A percentile compares a stretch with the other conserved stretches of the same genome.
These are phyloP conservation scores for Boletus pseudo-olivaceus DNA, from an alignment of 768 basidiomycete species.

Conservation along the genomic window DNA sequence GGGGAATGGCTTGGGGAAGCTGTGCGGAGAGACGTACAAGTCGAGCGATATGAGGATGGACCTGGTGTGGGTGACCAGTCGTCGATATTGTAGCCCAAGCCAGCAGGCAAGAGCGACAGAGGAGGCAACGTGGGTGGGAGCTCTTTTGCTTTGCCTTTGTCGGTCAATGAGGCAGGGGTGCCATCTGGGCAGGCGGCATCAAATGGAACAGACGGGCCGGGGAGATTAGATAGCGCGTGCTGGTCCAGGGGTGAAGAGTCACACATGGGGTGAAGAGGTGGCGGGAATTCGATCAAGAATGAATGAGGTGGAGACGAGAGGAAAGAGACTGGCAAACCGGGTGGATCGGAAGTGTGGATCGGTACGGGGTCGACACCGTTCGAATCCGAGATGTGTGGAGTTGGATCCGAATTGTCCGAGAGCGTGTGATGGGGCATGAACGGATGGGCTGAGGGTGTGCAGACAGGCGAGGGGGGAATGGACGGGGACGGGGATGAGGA, in stretches of 20 bases:
- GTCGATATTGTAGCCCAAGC: constrained; percentile 42
- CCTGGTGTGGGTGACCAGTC: constrained; percentile 35
- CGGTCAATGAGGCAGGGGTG: constrained; percentile 26
- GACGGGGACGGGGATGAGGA: neutral
- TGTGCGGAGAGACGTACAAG: constrained; percentile 38
- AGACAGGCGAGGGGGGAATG: constrained; percentile 2
- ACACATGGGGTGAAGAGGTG: neutral
- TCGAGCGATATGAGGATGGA: constrained; percentile 36
- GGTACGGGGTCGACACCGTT: neutral
- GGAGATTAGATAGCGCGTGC: constrained; percentile 26
- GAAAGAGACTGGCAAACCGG: constrained; percentile 15
- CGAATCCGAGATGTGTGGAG: neutral
- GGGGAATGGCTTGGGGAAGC: constrained; percentile 19
- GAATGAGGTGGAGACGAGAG: constrained; percentile 12
- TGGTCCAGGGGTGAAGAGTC: constrained; percentile 5
- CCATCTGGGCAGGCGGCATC: constrained; percentile 9
- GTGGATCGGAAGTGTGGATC: neutral
- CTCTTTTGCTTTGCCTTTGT: constrained; percentile 56
- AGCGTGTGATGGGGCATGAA: constrained; percentile 11
- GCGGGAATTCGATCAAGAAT: constrained; percentile 5
- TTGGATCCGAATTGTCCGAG: constrained; percentile 14
- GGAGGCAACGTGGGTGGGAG: constrained; percentile 62
- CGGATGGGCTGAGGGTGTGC: constrained; percentile 10
- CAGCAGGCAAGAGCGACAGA: constrained; percentile 55
- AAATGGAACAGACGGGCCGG: constrained; percentile 15